Evolutionary conservation across 2,329 filamentous ascomycete species (phyloP), one percentile per base, ranked within the genome.

Genomic region (Alternaria metachromatica): DNA sequence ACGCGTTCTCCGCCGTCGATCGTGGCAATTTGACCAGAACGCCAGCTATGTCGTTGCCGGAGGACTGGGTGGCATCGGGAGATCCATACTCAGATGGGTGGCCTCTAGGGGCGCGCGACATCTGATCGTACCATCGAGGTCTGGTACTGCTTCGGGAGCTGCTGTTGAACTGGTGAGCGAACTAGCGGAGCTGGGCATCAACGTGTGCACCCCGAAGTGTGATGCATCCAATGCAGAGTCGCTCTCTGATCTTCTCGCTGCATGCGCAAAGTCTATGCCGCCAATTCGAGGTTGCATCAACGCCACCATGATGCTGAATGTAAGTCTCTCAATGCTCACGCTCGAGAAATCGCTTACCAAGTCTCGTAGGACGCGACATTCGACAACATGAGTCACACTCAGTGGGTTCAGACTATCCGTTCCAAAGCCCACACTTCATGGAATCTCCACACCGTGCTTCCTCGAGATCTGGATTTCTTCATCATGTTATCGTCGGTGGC

Each of bases 361-460:
- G n/a, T 41, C 37, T 41, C n/a, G 15, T 41, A 41, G 37, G 37
- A 41, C n/a, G 37, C 37, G 37, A 41, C 37, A 41, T 41, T 41
- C 37, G 37, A 41, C 37, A 41, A 41, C 37, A 41, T 41, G 37
- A 41, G n/a, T 18, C 37, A 41, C 37, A 41, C 37, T 41, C 37
- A 41, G 37, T 41, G 37, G 37, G n/a, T 41, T 18, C 37, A 18
- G 37, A 41, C 37, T 41, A 41, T 41, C 37, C 37, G 37, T 18
- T 41, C 37, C 37, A 41, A 41, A 41, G 37, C 37, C n/a, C 37
- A 41, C 37, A 41, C 37, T 41, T 41, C 37, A 41, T 41, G 37
- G 37, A 41, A 41, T 2, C 37, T 41, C 8, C 37, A 41, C n/a
- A 18, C 37, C 7, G 63, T 69, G 64, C 62, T 61, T 6, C 26